Evolutionary conservation across 805 yeast genomes (phyloP).

Genomic region (Starmerella sp.): DNA sequence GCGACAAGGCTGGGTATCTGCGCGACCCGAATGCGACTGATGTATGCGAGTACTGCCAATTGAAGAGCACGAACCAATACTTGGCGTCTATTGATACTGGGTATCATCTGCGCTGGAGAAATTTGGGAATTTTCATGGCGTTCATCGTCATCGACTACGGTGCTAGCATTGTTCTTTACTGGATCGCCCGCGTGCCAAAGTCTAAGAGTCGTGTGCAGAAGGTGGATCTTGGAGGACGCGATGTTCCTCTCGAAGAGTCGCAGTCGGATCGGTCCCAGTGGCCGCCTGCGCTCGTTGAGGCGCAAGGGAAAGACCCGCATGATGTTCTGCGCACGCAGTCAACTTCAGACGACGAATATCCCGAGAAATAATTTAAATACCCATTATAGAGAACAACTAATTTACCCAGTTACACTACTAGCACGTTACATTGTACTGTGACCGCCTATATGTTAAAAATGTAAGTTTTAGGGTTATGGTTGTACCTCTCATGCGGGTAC

Average conservation of each 20-base stretch:
- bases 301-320: slow-evolving; percentile 3
- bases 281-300: slow-evolving; percentile 11
- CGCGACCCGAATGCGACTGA: slow-evolving; percentile 38
- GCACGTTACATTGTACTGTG: too few relatives aligned
- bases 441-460: too few relatives aligned
- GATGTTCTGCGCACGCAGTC: background rate
- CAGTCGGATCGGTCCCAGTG: slow-evolving; percentile 8
- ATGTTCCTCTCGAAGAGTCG: slow-evolving; percentile 19
- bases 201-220: slow-evolving; percentile 22
- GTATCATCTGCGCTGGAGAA: slow-evolving; percentile 51
- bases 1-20: slow-evolving; percentile 42
- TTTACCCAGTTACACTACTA: background rate
- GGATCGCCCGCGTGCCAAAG: slow-evolving; percentile 27
- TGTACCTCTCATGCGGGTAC: too few relatives aligned
- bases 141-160: slow-evolving; percentile 45
- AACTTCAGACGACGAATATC: background rate
- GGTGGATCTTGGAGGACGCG: slow-evolving; percentile 16
- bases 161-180: slow-evolving; percentile 26
- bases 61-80: slow-evolving; percentile 34
- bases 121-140: slow-evolving; percentile 50
- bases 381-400: background rate
- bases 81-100: slow-evolving; percentile 35
- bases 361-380: background rate
- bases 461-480: too few relatives aligned
- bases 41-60: slow-evolving; percentile 35